Conservation (phyloP, 1,139 yeast species). For the Yamadazyma oceani region DNA sequence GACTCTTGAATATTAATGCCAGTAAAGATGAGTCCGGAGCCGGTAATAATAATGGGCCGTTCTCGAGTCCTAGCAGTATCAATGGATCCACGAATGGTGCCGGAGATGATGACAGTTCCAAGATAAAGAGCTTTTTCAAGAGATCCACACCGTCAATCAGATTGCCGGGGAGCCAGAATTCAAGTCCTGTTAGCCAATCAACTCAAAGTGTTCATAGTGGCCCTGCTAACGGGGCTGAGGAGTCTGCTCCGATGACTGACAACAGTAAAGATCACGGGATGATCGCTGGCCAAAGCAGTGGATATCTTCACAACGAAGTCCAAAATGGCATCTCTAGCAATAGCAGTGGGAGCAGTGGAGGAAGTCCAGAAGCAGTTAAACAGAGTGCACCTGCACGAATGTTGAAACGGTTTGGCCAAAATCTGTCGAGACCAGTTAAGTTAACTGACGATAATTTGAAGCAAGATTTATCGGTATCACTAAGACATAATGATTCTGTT, state of each 20-base stretch:
- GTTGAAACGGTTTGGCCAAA: constrained; percentile 12
- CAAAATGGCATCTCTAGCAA: neutral
- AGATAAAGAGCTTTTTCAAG: constrained; percentile 27
- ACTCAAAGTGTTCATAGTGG: neutral
- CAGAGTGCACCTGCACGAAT: constrained; percentile 10
- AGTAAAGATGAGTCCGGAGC: constrained; percentile 2
- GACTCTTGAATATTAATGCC: constrained; percentile 8
- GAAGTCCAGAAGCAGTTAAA: neutral
- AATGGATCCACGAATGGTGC: neutral
- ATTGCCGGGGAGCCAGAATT: constrained; percentile 1
- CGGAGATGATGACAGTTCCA: constrained; percentile 12
- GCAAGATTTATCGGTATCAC: constrained; percentile 27
- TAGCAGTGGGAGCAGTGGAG: too few species aligned
- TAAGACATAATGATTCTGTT: constrained; percentile 47
- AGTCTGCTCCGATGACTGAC: too few species aligned
- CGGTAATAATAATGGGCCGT: neutral
- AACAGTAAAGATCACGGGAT: too few species aligned
- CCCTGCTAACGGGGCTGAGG: too few species aligned
- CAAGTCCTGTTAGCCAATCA: neutral
- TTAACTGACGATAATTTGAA: constrained; percentile 16
- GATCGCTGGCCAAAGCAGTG: neutral
- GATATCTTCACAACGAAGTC: neutral
- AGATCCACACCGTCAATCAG: constrained; percentile 6
- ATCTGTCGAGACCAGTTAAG: constrained; percentile 8
- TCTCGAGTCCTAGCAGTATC: neutral